Base-by-base conservation (phyloP, 2,329 filamentous ascomycete species). In the Diplocarpon rosae region DNA sequence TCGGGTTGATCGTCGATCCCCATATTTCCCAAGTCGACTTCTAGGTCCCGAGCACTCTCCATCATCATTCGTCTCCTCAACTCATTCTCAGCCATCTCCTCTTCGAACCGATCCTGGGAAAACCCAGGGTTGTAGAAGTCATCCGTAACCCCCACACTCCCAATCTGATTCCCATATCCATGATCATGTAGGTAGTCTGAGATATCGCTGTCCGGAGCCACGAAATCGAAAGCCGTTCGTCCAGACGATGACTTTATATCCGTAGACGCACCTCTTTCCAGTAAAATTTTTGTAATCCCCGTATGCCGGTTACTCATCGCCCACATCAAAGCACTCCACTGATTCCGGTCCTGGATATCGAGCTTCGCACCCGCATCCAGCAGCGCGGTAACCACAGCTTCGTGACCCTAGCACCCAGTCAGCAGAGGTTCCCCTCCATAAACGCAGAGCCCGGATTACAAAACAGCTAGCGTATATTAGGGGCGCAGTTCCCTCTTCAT, bases 241-340 rank as follows among this genome's bases (percentile, higher is more conserved):
- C 92, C 92, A 10, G 86, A 89, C 0, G 87, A 92, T 1, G 92
- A 96, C 63, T 93, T 95, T 55, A 94, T 84, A 58, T 96, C 90
- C 2, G 89, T 83, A n/a, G 89, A 95, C 15, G 92, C 92, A 13
- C 89, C 89, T 58, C 92, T 85, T 62, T 98, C 90, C 29, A 98
- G 75, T 13, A 98, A 69, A 10, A 88, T 72, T 65, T 96, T 96
- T 30, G 90, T 89, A 54, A 98, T 98, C 38, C 80, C 81, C 66
- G 96, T 96, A 66, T 98, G 92, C 46, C 89, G 73, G 64, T 98
- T 98, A 45, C 92, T 98, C 86, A 96, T 96, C 39, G 92, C 90
- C 92, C 92, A 98, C 89, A 98, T 98, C 49, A 98, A 72, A 12
- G 92, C 85, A 58, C 86, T 96, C 92, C 92, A 98, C 60, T 93